Evolutionary conservation across 257 asterid genomes (phyloP), one percentile per base, ranked within the genome.

Genomic region (Gentiana dahurica): DNA sequence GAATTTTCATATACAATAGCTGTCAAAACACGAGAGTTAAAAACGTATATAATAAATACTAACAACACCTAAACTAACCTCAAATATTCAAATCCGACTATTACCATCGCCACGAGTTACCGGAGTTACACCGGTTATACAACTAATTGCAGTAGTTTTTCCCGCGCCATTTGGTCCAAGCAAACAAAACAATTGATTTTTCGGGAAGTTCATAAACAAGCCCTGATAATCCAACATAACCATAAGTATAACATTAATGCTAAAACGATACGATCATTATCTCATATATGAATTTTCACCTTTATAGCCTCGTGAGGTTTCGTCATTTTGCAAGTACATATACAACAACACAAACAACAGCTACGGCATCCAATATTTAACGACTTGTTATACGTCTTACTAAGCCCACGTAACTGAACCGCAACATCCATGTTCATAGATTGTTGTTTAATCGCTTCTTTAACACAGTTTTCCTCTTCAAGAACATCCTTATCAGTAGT

Each of bases 141-240:
- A 75, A 59, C 67, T 65, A 38, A 75, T 75, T n/a, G 59, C 56
- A 34, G 77, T 75, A 24, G 81, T 68, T 58, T 75, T 75, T 9
- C 81, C 81, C 5, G 77, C 81, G 35, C 81, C 78, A 68, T 75
- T 75, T 47, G 81, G 78, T 32, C 81, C 81, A 0, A 71, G 54
- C 44, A 68, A 65, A 57, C 73, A 71, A 53, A 68, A 68, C 35
- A 75, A 55, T 55, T 75, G 81, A 65, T 71, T 63, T 59, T 62
- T 75, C 12, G 76, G 70, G 53, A 68, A 64, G 65, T 75, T 75
- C 47, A 75, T 54, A 73, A 73, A 75, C 1, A 75, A 15, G 9
- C 63, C 74, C 81, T 75, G 55, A 44, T 13, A 41, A 41, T 41
- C 46, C 6, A 39, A 39, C 8, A 7, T 39, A 39, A 24, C 24